Percentiles rank a stretch among this genome's conserved stretches.
Conservation (phyloP, 345 rosid genomes). For the Acer campestre region DNA sequence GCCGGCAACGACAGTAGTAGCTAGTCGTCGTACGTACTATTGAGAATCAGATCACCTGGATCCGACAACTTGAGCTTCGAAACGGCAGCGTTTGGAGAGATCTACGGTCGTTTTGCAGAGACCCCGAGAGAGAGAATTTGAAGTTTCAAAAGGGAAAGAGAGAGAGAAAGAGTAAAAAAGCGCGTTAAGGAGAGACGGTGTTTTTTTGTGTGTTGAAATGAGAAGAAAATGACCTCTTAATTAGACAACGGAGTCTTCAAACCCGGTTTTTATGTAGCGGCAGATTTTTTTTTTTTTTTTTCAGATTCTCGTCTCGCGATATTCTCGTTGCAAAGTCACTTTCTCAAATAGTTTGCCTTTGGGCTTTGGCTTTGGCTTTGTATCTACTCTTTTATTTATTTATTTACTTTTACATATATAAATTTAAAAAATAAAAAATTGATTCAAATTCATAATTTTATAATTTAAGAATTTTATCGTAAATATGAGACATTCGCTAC, state of each 20-base stretch:
- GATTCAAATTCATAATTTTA: too few species aligned
- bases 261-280: not conserved
- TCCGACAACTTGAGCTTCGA: conserved; percentile 15
- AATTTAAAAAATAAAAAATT: too few species aligned
- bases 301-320: conserved; percentile 12
- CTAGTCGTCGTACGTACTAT: not conserved
- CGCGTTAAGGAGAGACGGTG: not conserved
- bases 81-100: conserved; percentile 9
- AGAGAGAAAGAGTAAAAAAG: conserved; percentile 10
- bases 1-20: not conserved
- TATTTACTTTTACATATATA: too few species aligned
- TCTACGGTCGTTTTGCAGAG: conserved; percentile 11
- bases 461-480: too few species aligned
- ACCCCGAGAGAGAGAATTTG: conserved; percentile 7
- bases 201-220: conserved; percentile 1
- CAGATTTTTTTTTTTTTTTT: not conserved
- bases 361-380: not conserved
- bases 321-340: conserved; percentile 16
- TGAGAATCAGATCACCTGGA: conserved; percentile 25
- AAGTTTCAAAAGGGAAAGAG: conserved; percentile 27
- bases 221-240: not conserved
- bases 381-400: not conserved
- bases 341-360: not conserved
- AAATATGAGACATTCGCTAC: too few species aligned
- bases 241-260: not conserved